Percentiles rank a stretch among this genome's conserved stretches.
Conservation (phyloP, 1,284 basidiomycete genomes). For the Volvariella surrecta region DNA sequence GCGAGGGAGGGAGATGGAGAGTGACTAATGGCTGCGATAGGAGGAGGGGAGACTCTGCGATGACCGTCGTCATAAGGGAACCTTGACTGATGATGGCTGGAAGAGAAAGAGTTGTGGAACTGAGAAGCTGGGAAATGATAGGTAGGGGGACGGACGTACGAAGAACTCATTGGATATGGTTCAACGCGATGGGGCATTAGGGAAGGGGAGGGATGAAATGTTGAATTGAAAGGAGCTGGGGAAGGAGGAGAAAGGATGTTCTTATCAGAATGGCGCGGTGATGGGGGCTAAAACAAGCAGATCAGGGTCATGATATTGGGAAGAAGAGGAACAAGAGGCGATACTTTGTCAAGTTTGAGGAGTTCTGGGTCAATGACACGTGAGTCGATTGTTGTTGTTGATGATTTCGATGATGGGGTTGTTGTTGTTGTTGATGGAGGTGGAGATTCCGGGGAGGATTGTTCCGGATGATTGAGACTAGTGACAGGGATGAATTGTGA, state of each 20-base stretch:
- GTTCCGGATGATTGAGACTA: too few relatives aligned
- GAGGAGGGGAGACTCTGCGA: conserved; percentile 40
- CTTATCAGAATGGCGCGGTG: too few relatives aligned
- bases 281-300: conserved; percentile 3
- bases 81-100: conserved; percentile 3
- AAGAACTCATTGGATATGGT: conserved; percentile 29
- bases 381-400: too few relatives aligned
- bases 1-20: conserved; percentile 55
- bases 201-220: too few relatives aligned
- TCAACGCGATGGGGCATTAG: conserved; percentile 41
- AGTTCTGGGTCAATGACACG: conserved; percentile 20
- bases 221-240: too few relatives aligned
- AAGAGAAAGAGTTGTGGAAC: conserved; percentile 12
- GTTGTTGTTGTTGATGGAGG: too few relatives aligned
- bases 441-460: too few relatives aligned
- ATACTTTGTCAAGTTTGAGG: background rate
- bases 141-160: conserved; percentile 27
- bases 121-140: too few relatives aligned
- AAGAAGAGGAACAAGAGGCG: conserved; percentile 3
- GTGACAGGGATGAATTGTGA: too few relatives aligned
- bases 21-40: conserved; percentile 47
- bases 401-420: too few relatives aligned
- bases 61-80: conserved; percentile 8
- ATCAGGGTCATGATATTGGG: conserved; percentile 5
- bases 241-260: too few relatives aligned